These are phyloP conservation scores for Torulaspora quercuum DNA, from an alignment of 805 yeast genomes.

Conservation along the genomic window DNA sequence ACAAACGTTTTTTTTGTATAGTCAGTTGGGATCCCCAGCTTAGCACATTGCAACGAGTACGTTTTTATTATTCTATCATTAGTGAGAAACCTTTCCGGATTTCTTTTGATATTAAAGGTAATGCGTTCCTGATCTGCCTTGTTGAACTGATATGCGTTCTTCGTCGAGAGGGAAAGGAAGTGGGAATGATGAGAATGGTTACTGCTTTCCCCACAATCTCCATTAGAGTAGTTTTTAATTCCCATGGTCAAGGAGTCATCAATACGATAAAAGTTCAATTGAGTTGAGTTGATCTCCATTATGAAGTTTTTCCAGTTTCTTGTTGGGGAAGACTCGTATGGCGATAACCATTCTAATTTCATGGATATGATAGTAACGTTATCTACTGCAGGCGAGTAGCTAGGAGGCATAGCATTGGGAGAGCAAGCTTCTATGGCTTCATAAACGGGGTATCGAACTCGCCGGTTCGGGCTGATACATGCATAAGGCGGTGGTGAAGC, in stretches of 20 bases:
- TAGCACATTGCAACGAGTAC: constrained; percentile 80
- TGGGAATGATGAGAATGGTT: constrained; percentile 18
- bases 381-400: constrained; percentile 61
- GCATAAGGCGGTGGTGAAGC: constrained; percentile 34
- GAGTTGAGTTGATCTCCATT: constrained; percentile 82
- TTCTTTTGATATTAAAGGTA: constrained; percentile 17
- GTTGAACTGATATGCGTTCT: constrained; percentile 26
- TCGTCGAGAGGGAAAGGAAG: constrained; percentile 19
- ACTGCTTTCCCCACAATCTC: constrained; percentile 18
- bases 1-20: constrained; percentile 68
- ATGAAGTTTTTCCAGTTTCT: constrained; percentile 69
- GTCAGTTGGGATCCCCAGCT: constrained; percentile 81
- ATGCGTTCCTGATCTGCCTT: constrained; percentile 31
- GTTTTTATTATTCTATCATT: constrained; percentile 48
- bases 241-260: constrained; percentile 35
- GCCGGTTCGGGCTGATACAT: constrained; percentile 27
- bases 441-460: constrained; percentile 36
- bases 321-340: constrained; percentile 63
- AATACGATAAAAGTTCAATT: constrained; percentile 61
- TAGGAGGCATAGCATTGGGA: constrained; percentile 52
- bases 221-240: constrained; percentile 32
- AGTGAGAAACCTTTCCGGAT: constrained; percentile 30
- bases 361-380: constrained; percentile 55
- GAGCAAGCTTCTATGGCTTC: constrained; percentile 28
- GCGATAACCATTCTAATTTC: constrained; percentile 74